Conservation (phyloP, 192 early-diverging fungal genomes). For the Coemansia sp. region DNA sequence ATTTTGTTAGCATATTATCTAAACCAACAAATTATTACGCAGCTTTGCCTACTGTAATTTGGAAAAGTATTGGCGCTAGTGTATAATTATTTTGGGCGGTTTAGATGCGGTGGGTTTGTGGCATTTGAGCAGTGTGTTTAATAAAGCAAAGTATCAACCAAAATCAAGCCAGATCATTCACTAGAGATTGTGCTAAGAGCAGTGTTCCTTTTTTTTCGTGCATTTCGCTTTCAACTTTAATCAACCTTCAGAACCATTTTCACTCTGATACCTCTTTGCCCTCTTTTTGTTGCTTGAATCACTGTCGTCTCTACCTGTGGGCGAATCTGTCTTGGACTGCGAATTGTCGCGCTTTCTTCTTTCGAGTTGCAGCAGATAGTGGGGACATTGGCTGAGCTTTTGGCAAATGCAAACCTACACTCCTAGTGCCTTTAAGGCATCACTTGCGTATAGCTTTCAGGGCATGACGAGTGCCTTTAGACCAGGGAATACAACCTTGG, state of each 20-base stretch:
- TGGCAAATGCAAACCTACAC: conserved; percentile 28
- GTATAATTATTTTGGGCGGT: no score
- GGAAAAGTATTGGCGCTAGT: no score
- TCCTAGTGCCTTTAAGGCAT: conserved; percentile 8
- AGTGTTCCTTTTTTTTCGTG: neutral
- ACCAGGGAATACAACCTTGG: conserved; percentile 1
- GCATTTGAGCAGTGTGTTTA: no score
- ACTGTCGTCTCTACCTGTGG: neutral
- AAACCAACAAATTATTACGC: no score
- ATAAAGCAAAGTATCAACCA: no score
- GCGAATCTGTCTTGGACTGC: neutral
- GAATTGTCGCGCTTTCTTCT: neutral
- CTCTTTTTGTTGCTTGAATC: neutral
- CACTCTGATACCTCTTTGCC: neutral
- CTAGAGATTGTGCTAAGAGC: no score
- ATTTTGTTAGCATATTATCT: no score
- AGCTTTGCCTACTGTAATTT: no score
- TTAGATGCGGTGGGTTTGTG: no score
- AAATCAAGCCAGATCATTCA: no score
- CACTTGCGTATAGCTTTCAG: conserved; percentile 10
- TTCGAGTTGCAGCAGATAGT: neutral
- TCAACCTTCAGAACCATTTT: neutral
- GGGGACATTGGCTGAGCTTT: neutral
- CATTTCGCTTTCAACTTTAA: neutral
- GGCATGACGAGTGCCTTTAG: conserved; percentile 3